Percentiles rank a stretch among this genome's conserved stretches.
Evolutionary conservation across 179 eudicot genomes (phyloP).

Genomic region (Dionaea muscipula): DNA sequence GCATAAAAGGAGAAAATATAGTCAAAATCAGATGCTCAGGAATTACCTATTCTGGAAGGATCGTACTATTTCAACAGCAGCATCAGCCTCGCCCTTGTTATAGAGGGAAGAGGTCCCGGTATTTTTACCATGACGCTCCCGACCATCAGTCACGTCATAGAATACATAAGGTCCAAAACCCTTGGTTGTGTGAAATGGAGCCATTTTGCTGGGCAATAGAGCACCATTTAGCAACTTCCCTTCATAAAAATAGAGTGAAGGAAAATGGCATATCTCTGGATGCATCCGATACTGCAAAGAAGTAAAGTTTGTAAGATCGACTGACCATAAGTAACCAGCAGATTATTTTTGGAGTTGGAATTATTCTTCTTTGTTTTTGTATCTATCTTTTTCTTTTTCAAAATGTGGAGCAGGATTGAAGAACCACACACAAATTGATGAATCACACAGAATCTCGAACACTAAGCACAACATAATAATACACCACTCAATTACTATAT

Average conservation of each 20-base stretch:
- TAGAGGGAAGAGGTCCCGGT: conserved; percentile 62
- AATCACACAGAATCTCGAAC: no score
- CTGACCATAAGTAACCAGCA: no score
- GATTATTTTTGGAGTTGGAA: conserved; percentile 5
- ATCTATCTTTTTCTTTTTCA: no score
- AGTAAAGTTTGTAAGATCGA: conserved; percentile 13
- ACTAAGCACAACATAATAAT: no score
- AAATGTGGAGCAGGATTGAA: no score
- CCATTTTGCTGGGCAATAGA: conserved; percentile 46
- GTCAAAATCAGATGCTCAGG: conserved; percentile 4
- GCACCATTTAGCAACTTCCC: conserved; percentile 74
- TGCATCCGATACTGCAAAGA: conserved; percentile 93
- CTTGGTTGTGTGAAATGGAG: conserved; percentile 64
- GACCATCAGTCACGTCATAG: conserved; percentile 80
- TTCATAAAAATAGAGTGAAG: conserved; percentile 82
- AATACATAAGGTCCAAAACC: conserved; percentile 86
- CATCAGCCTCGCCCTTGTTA: conserved; percentile 91
- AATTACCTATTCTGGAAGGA: conserved; percentile 63
- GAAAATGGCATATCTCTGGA: conserved; percentile 85
- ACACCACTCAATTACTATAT: no score
- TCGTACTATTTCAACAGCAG: conserved; percentile 71
- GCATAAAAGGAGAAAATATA: conserved; percentile 1
- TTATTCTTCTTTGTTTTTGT: neutral
- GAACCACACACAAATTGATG: no score
- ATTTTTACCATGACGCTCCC: conserved; percentile 64